Conservation (phyloP, 805 yeast genomes). For the Ogataea nakhonphanomensis region DNA sequence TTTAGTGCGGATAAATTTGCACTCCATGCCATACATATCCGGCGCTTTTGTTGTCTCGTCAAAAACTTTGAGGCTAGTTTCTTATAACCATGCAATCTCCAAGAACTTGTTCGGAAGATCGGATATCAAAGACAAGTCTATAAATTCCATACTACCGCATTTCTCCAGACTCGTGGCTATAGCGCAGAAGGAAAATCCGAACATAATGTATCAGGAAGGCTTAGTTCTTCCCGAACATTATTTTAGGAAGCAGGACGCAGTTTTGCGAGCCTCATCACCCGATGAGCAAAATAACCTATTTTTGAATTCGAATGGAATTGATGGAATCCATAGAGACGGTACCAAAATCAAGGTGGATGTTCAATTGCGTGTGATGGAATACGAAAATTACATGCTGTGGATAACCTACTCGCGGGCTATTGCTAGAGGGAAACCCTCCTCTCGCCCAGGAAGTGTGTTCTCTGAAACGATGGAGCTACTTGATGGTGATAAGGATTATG, state of each 20-base stretch:
- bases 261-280: slow-evolving; percentile 26
- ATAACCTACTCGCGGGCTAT: slow-evolving; percentile 68
- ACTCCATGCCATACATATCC: slow-evolving; percentile 80
- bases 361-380: slow-evolving; percentile 68
- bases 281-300: slow-evolving; percentile 51
- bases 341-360: slow-evolving; percentile 63
- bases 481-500: slow-evolving; percentile 6
- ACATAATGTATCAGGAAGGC: slow-evolving; percentile 50
- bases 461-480: not conserved
- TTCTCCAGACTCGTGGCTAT: slow-evolving; percentile 46
- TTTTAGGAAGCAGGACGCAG: slow-evolving; percentile 66
- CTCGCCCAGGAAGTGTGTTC: not conserved
- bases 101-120: slow-evolving; percentile 73
- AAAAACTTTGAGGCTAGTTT: slow-evolving; percentile 47
- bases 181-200: slow-evolving; percentile 41
- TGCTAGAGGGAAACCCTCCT: not conserved
- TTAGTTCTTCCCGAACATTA: slow-evolving; percentile 88
- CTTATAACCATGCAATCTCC: slow-evolving; percentile 75
- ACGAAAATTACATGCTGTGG: slow-evolving; percentile 69
- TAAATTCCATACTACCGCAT: slow-evolving; percentile 60
- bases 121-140: slow-evolving; percentile 44
- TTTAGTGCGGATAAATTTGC: slow-evolving; percentile 58
- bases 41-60: slow-evolving; percentile 74
- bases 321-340: slow-evolving; percentile 72
- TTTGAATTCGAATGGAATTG: slow-evolving; percentile 60